Conservation (phyloP, 2,329 filamentous ascomycete genomes). For the Thermochaetoides dissita region DNA sequence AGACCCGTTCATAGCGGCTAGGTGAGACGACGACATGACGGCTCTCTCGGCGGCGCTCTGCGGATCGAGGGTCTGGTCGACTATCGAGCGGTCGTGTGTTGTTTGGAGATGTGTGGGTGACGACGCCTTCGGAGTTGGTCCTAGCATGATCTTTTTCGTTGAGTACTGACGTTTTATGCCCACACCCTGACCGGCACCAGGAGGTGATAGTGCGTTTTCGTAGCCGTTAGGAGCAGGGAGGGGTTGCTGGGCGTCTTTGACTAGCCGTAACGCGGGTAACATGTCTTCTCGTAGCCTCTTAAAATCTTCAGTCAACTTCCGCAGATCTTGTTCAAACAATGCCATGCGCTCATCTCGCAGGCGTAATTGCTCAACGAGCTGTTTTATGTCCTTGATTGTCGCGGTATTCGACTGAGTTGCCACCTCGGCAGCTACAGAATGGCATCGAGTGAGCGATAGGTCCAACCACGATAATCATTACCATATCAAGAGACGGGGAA, state of each 20-base stretch:
- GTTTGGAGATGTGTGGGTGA: slow-evolving; percentile 62
- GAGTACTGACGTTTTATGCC: slow-evolving; percentile 59
- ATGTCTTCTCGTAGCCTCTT: slow-evolving; percentile 80
- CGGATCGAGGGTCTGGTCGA: slow-evolving; percentile 54
- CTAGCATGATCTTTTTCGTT: slow-evolving; percentile 61
- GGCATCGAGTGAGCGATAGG: neutral
- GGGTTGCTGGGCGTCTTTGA: slow-evolving; percentile 83
- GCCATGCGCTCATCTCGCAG: slow-evolving; percentile 83
- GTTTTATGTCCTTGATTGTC: slow-evolving; percentile 83
- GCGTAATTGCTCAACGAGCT: slow-evolving; percentile 78
- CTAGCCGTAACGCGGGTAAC: slow-evolving; percentile 75
- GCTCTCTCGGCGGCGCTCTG: slow-evolving; percentile 54
- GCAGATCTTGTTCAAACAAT: slow-evolving; percentile 68
- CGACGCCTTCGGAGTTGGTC: slow-evolving; percentile 57
- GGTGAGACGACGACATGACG: slow-evolving; percentile 52
- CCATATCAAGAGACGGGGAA: neutral
- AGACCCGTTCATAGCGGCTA: slow-evolving; percentile 55
- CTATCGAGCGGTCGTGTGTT: slow-evolving; percentile 50
- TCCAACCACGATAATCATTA: too few relatives aligned
- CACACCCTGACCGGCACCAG: slow-evolving; percentile 35
- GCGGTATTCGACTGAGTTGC: slow-evolving; percentile 74
- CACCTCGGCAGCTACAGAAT: slow-evolving; percentile 63
- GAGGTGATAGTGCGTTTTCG: slow-evolving; percentile 41
- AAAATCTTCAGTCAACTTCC: slow-evolving; percentile 77
- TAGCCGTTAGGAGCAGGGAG: slow-evolving; percentile 47